Percentiles rank a stretch among this genome's conserved stretches.
These are phyloP conservation scores for Pseudopediastrum boryanum DNA, from an alignment of 139 green algal species.

Conservation along the genomic window DNA sequence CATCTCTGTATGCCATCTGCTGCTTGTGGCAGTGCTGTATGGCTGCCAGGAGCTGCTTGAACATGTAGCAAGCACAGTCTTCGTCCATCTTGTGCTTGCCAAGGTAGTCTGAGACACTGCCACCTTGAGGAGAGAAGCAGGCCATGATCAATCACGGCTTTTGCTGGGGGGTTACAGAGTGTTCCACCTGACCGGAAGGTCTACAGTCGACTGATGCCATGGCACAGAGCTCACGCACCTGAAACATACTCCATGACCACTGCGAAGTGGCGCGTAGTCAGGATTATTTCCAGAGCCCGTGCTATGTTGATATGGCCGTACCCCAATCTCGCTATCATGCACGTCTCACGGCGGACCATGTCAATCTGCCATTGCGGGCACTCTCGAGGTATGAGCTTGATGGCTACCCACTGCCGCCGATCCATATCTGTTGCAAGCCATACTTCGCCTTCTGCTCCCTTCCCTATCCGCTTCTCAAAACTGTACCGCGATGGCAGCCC, in stretches of 20 bases:
- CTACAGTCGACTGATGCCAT: too few relatives aligned
- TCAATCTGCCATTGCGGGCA: background rate
- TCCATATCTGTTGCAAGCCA: constrained; percentile 19
- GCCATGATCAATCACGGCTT: too few relatives aligned
- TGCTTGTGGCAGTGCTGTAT: constrained; percentile 25
- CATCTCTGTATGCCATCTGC: constrained; percentile 26
- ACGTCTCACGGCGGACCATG: background rate
- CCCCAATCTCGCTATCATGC: constrained; percentile 29
- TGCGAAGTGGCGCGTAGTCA: constrained; percentile 15
- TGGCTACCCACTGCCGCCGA: constrained; percentile 12
- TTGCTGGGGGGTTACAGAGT: too few relatives aligned
- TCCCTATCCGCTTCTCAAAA: constrained; percentile 20
- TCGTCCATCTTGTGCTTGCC: constrained; percentile 14
- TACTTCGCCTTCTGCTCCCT: constrained; percentile 28
- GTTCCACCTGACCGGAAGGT: too few relatives aligned
- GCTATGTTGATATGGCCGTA: constrained; percentile 38
- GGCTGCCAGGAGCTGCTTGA: constrained; percentile 36
- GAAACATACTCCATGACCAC: constrained; percentile 30
- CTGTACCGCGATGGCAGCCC: constrained; percentile 27
- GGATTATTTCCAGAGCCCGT: constrained; percentile 20
- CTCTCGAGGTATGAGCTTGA: constrained; percentile 27
- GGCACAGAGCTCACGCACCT: background rate
- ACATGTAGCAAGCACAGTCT: constrained; percentile 30
- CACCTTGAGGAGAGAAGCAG: background rate
- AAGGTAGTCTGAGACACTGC: constrained; percentile 33